Conservation (phyloP, 164 flowering plant species). For the Euptelea pleiosperma region DNA sequence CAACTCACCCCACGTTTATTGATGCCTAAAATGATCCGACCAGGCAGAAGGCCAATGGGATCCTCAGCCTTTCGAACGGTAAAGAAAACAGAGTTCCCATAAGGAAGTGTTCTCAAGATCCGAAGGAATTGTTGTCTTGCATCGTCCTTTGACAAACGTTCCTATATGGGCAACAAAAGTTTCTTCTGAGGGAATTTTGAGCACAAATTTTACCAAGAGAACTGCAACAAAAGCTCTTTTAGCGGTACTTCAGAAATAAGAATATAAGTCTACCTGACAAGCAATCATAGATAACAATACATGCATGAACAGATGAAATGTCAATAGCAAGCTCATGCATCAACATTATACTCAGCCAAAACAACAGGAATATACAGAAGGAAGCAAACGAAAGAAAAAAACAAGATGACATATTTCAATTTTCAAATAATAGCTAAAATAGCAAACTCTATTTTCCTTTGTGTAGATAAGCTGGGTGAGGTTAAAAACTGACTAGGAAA, state of each 20-base stretch:
- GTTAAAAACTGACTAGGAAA: too few relatives aligned
- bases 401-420: too few relatives aligned
- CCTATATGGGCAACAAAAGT: slow-evolving; percentile 38
- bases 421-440: too few relatives aligned
- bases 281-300: background rate
- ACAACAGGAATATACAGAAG: background rate
- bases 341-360: background rate
- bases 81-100: slow-evolving; percentile 95
- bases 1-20: slow-evolving; percentile 93
- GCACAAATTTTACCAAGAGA: background rate
- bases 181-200: background rate
- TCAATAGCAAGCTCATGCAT: background rate
- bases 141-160: slow-evolving; percentile 83
- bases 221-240: slow-evolving; percentile 2
- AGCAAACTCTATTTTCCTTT: too few relatives aligned
- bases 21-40: slow-evolving; percentile 83
- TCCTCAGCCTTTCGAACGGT: slow-evolving; percentile 95
- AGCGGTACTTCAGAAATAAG: background rate
- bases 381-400: too few relatives aligned
- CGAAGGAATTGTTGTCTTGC: slow-evolving; percentile 93
- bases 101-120: slow-evolving; percentile 79
- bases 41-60: slow-evolving; percentile 99
- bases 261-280: background rate
- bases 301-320: background rate
- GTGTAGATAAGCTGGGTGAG: too few relatives aligned